phyloP scores from a whole-genome alignment of 2,329 filamentous ascomycete genomes.

The Seiridium cupressi region DNA sequence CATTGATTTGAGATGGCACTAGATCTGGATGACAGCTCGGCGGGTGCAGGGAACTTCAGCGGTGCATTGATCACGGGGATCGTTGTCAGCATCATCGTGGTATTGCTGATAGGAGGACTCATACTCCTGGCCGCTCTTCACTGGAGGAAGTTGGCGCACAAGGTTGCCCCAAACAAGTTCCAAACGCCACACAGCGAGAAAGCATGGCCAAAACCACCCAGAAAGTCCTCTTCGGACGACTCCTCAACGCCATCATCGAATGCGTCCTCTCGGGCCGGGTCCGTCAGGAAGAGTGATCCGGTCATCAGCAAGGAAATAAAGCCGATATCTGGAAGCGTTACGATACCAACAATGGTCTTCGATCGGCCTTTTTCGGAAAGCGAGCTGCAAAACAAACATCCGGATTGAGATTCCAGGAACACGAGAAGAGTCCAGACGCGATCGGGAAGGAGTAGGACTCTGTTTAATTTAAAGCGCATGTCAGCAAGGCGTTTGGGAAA shows the following conservation, averaged over 20 bases:
- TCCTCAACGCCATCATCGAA: not conserved
- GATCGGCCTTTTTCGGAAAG: not conserved
- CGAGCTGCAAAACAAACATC: not conserved
- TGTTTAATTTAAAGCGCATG: not conserved
- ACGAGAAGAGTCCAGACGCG: not conserved
- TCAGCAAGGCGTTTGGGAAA: not conserved
- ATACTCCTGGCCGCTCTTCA: not conserved
- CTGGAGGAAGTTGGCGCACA: constrained; percentile 2
- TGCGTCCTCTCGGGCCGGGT: not conserved
- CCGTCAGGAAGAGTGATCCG: not conserved
- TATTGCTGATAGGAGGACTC: not conserved
- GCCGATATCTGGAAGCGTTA: not conserved
- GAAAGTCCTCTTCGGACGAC: not conserved
- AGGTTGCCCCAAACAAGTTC: not conserved
- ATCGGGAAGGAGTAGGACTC: too few relatives aligned
- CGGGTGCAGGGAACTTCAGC: not conserved
- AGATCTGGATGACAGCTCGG: not conserved
- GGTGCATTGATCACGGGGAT: constrained; percentile 1
- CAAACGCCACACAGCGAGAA: not conserved
- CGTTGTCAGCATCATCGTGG: constrained; percentile 2
- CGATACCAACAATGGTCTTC: not conserved
- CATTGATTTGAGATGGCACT: not conserved
- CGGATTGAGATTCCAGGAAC: not conserved
- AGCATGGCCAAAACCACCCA: constrained; percentile 4
- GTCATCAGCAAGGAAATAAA: not conserved